These are phyloP conservation scores for Grosmannia penicillata DNA, from an alignment of 2,329 filamentous ascomycete genomes.

Conservation along the genomic window DNA sequence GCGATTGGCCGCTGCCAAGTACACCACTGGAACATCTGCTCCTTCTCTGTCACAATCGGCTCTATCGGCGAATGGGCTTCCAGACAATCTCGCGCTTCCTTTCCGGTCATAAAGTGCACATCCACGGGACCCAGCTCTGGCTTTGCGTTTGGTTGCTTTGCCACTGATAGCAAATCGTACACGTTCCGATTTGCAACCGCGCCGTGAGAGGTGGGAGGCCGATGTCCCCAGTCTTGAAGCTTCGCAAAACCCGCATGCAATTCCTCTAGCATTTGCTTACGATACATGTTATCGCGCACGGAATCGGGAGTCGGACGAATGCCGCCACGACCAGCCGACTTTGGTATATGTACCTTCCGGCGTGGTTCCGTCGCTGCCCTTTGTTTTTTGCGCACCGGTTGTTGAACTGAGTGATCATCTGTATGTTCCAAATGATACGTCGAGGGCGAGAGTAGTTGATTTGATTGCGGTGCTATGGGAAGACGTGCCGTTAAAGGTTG, in stretches of 20 bases:
- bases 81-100: slow-evolving; percentile 9
- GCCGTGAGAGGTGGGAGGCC: slow-evolving; percentile 8
- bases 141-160: slow-evolving; percentile 5
- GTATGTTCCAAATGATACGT: too few relatives aligned
- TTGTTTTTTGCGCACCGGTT: neutral
- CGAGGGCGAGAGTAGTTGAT: too few relatives aligned
- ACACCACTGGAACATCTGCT: slow-evolving; percentile 15
- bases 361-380: neutral
- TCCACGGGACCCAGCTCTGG: slow-evolving; percentile 5
- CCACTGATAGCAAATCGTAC: slow-evolving; percentile 7
- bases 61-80: slow-evolving; percentile 8
- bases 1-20: slow-evolving; percentile 11
- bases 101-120: slow-evolving; percentile 8
- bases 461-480: too few relatives aligned
- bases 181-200: slow-evolving; percentile 8
- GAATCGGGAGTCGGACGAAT: slow-evolving; percentile 4
- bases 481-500: too few relatives aligned
- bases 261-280: slow-evolving; percentile 6
- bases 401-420: neutral
- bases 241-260: slow-evolving; percentile 3
- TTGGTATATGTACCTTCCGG: neutral
- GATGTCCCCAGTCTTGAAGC: neutral
- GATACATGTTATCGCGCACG: slow-evolving; percentile 7
- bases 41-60: slow-evolving; percentile 13
- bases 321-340: neutral